These are phyloP conservation scores for Suhomyces maxii DNA, from an alignment of 1,139 yeast genomes.

Conservation along the genomic window DNA sequence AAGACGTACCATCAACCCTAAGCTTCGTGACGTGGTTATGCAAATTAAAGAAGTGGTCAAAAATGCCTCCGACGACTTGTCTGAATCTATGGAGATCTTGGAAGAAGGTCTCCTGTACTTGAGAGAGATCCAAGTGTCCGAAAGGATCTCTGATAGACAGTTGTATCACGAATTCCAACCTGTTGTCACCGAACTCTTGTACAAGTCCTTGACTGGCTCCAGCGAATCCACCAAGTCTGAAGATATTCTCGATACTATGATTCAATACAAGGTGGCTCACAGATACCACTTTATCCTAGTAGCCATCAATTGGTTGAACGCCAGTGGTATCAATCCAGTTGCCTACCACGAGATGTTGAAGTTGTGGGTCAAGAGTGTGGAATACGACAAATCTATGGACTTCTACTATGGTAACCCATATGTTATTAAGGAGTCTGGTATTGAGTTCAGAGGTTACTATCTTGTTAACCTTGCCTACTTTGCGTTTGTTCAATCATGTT, in stretches of 20 bases:
- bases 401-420: constrained; percentile 13
- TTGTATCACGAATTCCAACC: constrained; percentile 26
- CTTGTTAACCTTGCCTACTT: constrained; percentile 33
- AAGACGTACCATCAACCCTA: constrained; percentile 17
- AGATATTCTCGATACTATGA: constrained; percentile 30
- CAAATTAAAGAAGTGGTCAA: constrained; percentile 33
- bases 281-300: constrained; percentile 31
- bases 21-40: constrained; percentile 35
- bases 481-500: constrained; percentile 35
- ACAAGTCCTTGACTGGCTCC: constrained; percentile 18
- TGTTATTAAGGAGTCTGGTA: constrained; percentile 10
- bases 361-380: constrained; percentile 38
- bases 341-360: constrained; percentile 28
- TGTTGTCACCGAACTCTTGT: constrained; percentile 24
- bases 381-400: constrained; percentile 19
- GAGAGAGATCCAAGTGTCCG: constrained; percentile 38
- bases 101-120: constrained; percentile 46
- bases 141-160: constrained; percentile 24
- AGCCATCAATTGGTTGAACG: constrained; percentile 23
- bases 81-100: constrained; percentile 38
- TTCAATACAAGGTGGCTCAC: constrained; percentile 33
- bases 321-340: constrained; percentile 10
- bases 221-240: constrained; percentile 19
- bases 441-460: constrained; percentile 16
- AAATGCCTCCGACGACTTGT: constrained; percentile 19